Conservation (phyloP, 1,284 basidiomycete species). For the Exobasidium cylindrosporum region DNA sequence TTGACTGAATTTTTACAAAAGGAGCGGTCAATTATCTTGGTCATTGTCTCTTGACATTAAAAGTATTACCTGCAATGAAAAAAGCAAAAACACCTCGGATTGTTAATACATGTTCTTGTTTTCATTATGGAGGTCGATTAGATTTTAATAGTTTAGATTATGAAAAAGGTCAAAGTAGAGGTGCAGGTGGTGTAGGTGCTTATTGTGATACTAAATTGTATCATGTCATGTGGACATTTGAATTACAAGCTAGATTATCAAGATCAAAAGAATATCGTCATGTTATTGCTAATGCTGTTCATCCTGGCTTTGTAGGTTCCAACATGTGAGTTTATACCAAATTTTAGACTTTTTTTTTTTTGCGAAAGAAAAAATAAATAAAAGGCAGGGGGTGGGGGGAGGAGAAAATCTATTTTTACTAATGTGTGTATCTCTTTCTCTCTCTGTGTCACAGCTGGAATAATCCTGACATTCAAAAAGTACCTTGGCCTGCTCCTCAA, state of each 20-base stretch:
- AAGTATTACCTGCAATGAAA: conserved; percentile 32
- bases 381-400: no score
- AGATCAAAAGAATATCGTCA: conserved; percentile 34
- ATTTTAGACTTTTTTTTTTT: neutral
- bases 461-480: conserved; percentile 8
- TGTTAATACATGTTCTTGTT: conserved; percentile 41
- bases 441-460: neutral
- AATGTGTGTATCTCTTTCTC: neutral
- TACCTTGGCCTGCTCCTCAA: conserved; percentile 6
- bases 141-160: conserved; percentile 45
- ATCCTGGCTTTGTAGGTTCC: conserved; percentile 29
- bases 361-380: no score
- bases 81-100: conserved; percentile 27
- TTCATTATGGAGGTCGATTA: conserved; percentile 35
- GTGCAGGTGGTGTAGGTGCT: conserved; percentile 25
- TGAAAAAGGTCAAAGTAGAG: conserved; percentile 25
- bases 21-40: conserved; percentile 35
- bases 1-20: no score
- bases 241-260: conserved; percentile 36
- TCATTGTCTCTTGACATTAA: conserved; percentile 38
- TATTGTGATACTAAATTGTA: conserved; percentile 40
- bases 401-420: no score
- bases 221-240: conserved; percentile 41
- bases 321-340: conserved; percentile 21
- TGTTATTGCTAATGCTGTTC: conserved; percentile 37